Percentiles rank a stretch among this genome's conserved stretches.
Conservation (phyloP, 2,329 filamentous ascomycete species). For the Tolypocladium amazonense region DNA sequence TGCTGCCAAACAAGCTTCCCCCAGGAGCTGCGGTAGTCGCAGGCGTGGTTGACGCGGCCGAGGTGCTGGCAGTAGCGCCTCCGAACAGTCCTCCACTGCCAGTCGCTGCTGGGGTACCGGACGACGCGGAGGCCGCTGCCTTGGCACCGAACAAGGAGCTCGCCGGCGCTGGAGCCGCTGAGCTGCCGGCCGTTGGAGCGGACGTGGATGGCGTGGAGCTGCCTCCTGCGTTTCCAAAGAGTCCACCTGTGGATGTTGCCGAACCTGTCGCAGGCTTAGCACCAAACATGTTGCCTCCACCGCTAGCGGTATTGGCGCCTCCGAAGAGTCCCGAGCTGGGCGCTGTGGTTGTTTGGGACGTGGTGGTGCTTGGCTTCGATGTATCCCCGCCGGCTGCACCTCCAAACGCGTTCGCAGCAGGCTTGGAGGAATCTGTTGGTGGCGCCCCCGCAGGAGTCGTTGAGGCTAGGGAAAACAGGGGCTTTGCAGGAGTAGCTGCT, state of each 20-base stretch:
- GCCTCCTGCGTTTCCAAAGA: constrained; percentile 14
- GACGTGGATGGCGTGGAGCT: constrained; percentile 10
- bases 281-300: constrained; percentile 5
- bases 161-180: constrained; percentile 11
- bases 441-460: constrained; percentile 39
- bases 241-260: constrained; percentile 9
- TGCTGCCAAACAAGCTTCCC: constrained; percentile 21
- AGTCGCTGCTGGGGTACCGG: constrained; percentile 9
- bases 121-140: constrained; percentile 17
- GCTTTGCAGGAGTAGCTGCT: constrained; percentile 32
- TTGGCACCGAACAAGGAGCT: constrained; percentile 29
- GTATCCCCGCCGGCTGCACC: background rate
- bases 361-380: background rate
- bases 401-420: constrained; percentile 7
- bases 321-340: constrained; percentile 18
- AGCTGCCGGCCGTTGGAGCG: constrained; percentile 12
- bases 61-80: constrained; percentile 14
- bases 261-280: constrained; percentile 13
- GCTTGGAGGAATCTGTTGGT: constrained; percentile 26
- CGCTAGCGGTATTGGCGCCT: constrained; percentile 13
- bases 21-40: constrained; percentile 17
- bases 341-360: constrained; percentile 8
- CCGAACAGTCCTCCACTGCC: constrained; percentile 23
- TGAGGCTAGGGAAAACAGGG: constrained; percentile 35
- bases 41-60: constrained; percentile 6